A percentile compares a stretch with the other conserved stretches of the same genome.
Conservation (phyloP, 208 protist species). For the Crithidia bombi region DNA sequence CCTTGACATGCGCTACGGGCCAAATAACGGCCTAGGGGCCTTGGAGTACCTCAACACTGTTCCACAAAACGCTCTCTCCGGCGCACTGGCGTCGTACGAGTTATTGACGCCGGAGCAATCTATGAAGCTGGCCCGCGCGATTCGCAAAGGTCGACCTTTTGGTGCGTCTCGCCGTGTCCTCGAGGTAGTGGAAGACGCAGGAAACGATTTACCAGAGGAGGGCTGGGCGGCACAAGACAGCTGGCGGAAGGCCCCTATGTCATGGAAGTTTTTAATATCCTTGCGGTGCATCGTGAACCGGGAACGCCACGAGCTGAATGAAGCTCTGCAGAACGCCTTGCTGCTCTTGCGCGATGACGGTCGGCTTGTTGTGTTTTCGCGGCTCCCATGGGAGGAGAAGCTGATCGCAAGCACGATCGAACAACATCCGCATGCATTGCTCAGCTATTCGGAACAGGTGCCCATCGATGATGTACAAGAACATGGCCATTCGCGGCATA, state of each 20-base stretch:
- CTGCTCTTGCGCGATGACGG: conserved; percentile 75
- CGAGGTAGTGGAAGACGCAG: conserved; percentile 59
- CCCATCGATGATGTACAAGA: conserved; percentile 62
- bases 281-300: conserved; percentile 87
- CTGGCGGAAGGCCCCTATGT: conserved; percentile 77
- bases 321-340: conserved; percentile 70
- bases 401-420: conserved; percentile 60
- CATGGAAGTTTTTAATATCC: conserved; percentile 82
- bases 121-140: conserved; percentile 80
- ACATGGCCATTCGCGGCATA: conserved; percentile 77
- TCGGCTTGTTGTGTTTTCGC: conserved; percentile 76
- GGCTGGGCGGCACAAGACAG: conserved; percentile 71
- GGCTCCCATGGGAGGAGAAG: conserved; percentile 81
- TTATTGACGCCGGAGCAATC: conserved; percentile 75
- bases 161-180: conserved; percentile 46
- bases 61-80: conserved; percentile 63
- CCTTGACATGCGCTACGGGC: conserved; percentile 87
- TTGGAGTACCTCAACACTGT: conserved; percentile 86
- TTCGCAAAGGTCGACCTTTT: conserved; percentile 71
- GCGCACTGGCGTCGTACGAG: conserved; percentile 57
- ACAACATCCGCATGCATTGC: conserved; percentile 76
- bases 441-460: conserved; percentile 77
- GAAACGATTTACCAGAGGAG: conserved; percentile 72
- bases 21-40: conserved; percentile 44
- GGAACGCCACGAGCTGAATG: conserved; percentile 71